Percentiles rank a stretch among this genome's conserved stretches.
Evolutionary conservation across 352 stramenopile species (phyloP).

Genomic region (Globisporangium camurandrum): DNA sequence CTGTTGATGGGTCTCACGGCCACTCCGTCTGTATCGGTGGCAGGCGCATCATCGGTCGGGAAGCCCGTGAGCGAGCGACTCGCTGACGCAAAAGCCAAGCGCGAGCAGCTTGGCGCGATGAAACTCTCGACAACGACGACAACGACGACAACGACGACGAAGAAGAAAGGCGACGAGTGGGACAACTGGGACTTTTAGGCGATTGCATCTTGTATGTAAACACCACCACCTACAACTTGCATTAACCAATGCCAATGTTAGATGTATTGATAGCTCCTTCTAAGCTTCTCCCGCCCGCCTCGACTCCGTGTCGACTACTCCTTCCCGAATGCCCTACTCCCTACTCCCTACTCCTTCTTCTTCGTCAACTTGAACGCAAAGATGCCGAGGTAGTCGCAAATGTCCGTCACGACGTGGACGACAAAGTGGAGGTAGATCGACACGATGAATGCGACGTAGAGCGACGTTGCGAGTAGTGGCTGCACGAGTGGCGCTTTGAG

Average conservation of each 20-base stretch:
- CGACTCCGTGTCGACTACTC: not conserved
- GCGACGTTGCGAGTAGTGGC: constrained; percentile 53
- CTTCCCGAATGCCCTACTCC: too few species aligned
- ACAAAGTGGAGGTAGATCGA: constrained; percentile 80
- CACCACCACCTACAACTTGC: too few species aligned
- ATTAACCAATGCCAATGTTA: too few species aligned
- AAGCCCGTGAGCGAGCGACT: constrained; percentile 48
- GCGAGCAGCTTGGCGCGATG: constrained; percentile 43
- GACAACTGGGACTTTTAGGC: constrained; percentile 74
- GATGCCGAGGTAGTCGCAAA: constrained; percentile 83
- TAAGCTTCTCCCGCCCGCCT: not conserved
- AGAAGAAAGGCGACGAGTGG: constrained; percentile 64
- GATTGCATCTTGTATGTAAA: not conserved
- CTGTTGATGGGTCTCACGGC: too few species aligned
- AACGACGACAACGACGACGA: constrained; percentile 11
- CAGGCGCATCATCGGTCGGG: not conserved
- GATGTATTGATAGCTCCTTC: too few species aligned
- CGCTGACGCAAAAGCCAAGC: constrained; percentile 51
- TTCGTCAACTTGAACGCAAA: constrained; percentile 75
- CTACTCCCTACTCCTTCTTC: constrained; percentile 13
- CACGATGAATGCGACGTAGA: constrained; percentile 72
- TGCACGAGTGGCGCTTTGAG: constrained; percentile 41
- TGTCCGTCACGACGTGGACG: constrained; percentile 72
- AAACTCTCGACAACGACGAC: constrained; percentile 31
- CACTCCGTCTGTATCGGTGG: too few species aligned